phyloP scores from a whole-genome alignment of 306 rosid species.

The Vachellia pachyceras region DNA sequence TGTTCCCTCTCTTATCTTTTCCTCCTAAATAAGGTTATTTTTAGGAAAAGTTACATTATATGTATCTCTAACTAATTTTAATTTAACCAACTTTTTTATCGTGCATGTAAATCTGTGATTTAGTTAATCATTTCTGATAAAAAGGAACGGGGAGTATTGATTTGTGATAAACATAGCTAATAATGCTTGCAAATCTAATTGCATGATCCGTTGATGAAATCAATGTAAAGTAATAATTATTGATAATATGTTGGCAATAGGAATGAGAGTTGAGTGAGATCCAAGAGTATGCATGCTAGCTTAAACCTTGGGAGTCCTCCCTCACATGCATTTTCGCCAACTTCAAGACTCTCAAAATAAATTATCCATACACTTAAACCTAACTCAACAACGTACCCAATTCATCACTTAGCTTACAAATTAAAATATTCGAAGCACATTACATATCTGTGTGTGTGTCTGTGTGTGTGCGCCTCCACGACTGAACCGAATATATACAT shows the following conservation, averaged over 20 bases:
- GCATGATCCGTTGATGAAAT: neutral
- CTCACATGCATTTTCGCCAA: constrained; percentile 30
- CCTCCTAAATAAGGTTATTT: too few relatives aligned
- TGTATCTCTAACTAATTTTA: too few relatives aligned
- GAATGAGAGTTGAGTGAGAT: constrained; percentile 38
- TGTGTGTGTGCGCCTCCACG: neutral
- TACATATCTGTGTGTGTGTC: too few relatives aligned
- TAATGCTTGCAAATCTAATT: neutral
- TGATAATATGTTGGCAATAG: constrained; percentile 9
- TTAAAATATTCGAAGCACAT: neutral
- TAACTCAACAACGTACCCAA: neutral
- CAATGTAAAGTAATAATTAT: neutral
- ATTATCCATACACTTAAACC: constrained; percentile 23
- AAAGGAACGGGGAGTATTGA: too few relatives aligned
- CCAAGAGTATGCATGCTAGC: constrained; percentile 38
- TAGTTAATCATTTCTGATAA: too few relatives aligned
- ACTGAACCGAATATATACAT: neutral
- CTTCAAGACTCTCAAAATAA: constrained; percentile 34
- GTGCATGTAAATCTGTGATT: too few relatives aligned
- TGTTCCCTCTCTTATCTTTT: too few relatives aligned
- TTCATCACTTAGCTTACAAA: neutral
- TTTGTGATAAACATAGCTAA: neutral
- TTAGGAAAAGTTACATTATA: too few relatives aligned
- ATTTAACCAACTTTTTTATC: too few relatives aligned
- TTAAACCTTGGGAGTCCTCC: constrained; percentile 29